phyloP scores from a whole-genome alignment of 352 stramenopile genomes.

The Phytophthora rubi region DNA sequence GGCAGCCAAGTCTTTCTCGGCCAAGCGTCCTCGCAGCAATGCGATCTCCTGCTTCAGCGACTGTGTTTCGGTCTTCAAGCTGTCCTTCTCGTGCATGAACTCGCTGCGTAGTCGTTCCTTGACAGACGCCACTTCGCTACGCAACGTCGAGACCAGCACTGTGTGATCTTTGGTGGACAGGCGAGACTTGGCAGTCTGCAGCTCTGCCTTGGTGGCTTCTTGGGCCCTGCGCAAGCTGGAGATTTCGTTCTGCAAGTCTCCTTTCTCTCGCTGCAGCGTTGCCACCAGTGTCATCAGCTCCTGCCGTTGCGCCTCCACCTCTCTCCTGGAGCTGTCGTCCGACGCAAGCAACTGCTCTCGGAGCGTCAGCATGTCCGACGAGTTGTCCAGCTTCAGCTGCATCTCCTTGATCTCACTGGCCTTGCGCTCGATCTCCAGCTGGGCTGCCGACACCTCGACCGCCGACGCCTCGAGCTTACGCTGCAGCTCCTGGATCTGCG shows the following conservation, averaged over 20 bases:
- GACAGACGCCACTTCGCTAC: conserved; percentile 59
- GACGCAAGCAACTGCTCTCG: conserved; percentile 61
- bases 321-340: conserved; percentile 48
- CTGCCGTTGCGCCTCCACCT: conserved; percentile 51
- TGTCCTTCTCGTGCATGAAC: conserved; percentile 70
- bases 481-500: conserved; percentile 44
- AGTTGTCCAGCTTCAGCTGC: conserved; percentile 55
- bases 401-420: conserved; percentile 56
- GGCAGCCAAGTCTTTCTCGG: conserved; percentile 56
- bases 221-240: conserved; percentile 35
- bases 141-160: conserved; percentile 67
- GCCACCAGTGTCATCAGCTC: conserved; percentile 50
- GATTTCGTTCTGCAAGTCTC: conserved; percentile 35
- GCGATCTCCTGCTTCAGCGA: conserved; percentile 53
- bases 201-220: conserved; percentile 33
- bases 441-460: conserved; percentile 31
- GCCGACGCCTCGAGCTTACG: conserved; percentile 35
- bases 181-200: conserved; percentile 47
- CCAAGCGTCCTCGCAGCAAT: conserved; percentile 38
- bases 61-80: conserved; percentile 43
- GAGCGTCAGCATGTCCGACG: conserved; percentile 43
- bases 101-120: conserved; percentile 68
- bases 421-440: conserved; percentile 54
- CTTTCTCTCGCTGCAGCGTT: conserved; percentile 54
- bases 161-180: conserved; percentile 57